Evolutionary conservation across 2,329 filamentous ascomycete genomes (phyloP), one percentile per base, ranked within the genome.

Genomic region (Aspergillus sp.): DNA sequence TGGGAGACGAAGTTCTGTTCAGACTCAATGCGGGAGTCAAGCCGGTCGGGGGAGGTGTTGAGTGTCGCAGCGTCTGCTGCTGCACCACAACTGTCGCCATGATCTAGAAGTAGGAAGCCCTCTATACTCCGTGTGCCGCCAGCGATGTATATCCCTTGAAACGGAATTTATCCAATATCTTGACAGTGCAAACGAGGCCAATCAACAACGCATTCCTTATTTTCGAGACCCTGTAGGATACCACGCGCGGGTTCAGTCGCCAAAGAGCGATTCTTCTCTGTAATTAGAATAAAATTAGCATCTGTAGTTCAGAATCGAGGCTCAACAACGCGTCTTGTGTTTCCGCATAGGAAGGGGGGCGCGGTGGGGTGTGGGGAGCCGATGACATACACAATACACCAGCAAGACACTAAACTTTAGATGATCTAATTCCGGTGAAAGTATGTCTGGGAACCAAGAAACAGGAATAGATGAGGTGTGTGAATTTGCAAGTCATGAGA

Each of bases 1-100:
- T 82, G 6, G 90, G 80, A 17, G 86, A 84, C 6, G 84, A 82
- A 50, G 82, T 83, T 68, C 82, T 78, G 71, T 87, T 88, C 65
- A 89, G 79, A 41, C 80, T 83, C 61, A 88, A 76, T 36, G 84
- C 79, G 36, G 84, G 78, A 38, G 79, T 69, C 11, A 80, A 69
- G 5, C 67, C 63, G 8, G 80, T 76, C 3, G 82, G 77, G 32
- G 80, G 80, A 61, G 80, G 77, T 36, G 84, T 82, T 48, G 85
- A 74, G 61, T 80, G 77, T 57, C 75, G 77, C 64, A 79, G 69
- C 38, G 77, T 66, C 54, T 78, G 77, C 63, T 80, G 78, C 64
- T 81, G 80, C 64, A 82, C 76, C 57, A 81, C 74, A 36, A 81
- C 74, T 11, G 80, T 80, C 57, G 80, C 78, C 80, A 82, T 82